Evolutionary conservation across 192 early-diverging fungal genomes (phyloP).

Genomic region (Podochytrium sp.): DNA sequence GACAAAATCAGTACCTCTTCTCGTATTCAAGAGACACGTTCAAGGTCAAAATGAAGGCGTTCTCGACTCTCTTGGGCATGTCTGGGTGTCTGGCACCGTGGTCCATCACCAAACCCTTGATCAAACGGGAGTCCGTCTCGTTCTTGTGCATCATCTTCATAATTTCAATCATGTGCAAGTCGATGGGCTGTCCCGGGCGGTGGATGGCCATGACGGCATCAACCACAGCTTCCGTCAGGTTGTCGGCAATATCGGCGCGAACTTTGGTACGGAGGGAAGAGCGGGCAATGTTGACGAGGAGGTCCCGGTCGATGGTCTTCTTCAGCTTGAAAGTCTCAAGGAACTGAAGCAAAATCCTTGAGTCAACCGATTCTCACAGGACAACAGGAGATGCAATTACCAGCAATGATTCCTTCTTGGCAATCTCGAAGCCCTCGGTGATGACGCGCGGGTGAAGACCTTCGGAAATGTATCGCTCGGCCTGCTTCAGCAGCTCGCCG

Average conservation of each 20-base stretch:
- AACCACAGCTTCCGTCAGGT: constrained; percentile 93
- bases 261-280: constrained; percentile 97
- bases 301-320: constrained; percentile 84
- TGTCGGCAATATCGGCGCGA: constrained; percentile 84
- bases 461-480: constrained; percentile 89
- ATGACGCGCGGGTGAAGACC: constrained; percentile 95
- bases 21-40: constrained; percentile 99
- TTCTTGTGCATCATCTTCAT: constrained; percentile 99
- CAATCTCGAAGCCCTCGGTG: constrained; percentile 95
- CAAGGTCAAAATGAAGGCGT: constrained; percentile 90
- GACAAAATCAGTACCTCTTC: constrained; percentile 70
- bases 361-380: constrained; percentile 1
- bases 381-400: constrained; percentile 46
- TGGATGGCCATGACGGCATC: constrained; percentile 92
- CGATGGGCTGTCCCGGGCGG: constrained; percentile 83
- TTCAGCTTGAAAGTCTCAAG: constrained; percentile 84
- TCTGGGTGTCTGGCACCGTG: constrained; percentile 99
- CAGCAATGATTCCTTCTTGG: constrained; percentile 90
- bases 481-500: constrained; percentile 96
- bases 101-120: constrained; percentile 95
- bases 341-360: constrained; percentile 60
- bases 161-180: constrained; percentile 99
- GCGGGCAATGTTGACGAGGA: constrained; percentile 87
- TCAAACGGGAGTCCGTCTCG: constrained; percentile 93
- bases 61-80: constrained; percentile 93